Evolutionary conservation across 2,329 filamentous ascomycete genomes (phyloP), one percentile per base, ranked within the genome.

Genomic region (Eutypella sp.): DNA sequence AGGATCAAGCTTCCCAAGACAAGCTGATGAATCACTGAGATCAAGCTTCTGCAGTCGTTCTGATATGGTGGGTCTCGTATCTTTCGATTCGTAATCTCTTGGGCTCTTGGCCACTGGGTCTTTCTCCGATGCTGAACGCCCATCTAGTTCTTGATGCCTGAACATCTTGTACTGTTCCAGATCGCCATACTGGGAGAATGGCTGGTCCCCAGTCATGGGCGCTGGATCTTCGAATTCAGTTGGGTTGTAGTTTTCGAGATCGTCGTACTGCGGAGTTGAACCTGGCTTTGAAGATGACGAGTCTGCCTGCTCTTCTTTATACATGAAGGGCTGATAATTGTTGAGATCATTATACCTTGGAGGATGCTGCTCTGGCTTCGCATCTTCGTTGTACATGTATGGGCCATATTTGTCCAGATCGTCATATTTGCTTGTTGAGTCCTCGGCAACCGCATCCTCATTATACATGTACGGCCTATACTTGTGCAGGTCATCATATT

Each of bases 361-460:
- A 24, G 61, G 46, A 13, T 57, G 44, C 33, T 65, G 56, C 36
- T 65, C 51, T 6, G 43, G 45, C 1, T 53, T 48, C 5, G 59
- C 53, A 19, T 65, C 57, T 16, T 70, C 61, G 44, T 69, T 64
- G 29, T 64, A 42, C 24, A 64, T 57, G 13, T 68, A 60, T n/a
- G 67, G 62, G 38, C 64, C 61, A 34, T 69, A 70, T 46, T 66
- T 62, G 22, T 61, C 51, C 3, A 73, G 49, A 46, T 73, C 70
- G 1, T 62, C 54, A 42, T 64, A 65, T 50, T 61, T 46, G 2
- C 57, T 46, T 9, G 58, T 50, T 5, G 40, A 3, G 19, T 57
- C 47, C n/a, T 23, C 16, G 31, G 18, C 18, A 16, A 42, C 11
- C 9, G 41, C 29, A 20, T 44, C 27, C 5, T 62, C 50, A 19